phyloP scores from a whole-genome alignment of 2,329 filamentous ascomycete genomes.

The Penicillium sp. region DNA sequence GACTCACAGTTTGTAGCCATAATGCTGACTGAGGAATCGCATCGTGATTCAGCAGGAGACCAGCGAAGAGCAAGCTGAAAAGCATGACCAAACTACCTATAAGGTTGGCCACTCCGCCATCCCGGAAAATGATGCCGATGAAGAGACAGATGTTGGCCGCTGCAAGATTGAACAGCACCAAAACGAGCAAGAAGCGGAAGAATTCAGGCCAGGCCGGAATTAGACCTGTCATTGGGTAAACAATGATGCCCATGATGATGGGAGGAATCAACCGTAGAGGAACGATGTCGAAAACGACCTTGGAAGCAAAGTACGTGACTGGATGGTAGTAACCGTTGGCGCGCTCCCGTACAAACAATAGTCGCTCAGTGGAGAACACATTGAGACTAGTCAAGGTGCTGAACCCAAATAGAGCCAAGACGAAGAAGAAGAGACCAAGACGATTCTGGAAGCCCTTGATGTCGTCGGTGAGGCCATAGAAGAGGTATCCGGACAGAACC shows the following conservation, averaged over 20 bases:
- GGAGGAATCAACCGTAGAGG: slow-evolving; percentile 92
- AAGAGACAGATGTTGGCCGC: slow-evolving; percentile 92
- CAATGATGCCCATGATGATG: slow-evolving; percentile 88
- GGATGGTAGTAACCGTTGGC: slow-evolving; percentile 97
- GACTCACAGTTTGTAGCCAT: slow-evolving; percentile 77
- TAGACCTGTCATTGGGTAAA: slow-evolving; percentile 97
- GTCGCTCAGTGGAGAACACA: slow-evolving; percentile 85
- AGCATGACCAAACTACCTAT: slow-evolving; percentile 96
- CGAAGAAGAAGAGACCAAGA: slow-evolving; percentile 94
- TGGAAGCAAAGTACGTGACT: slow-evolving; percentile 88
- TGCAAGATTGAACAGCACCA: slow-evolving; percentile 93
- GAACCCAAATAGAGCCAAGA: slow-evolving; percentile 93
- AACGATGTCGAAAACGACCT: slow-evolving; percentile 97
- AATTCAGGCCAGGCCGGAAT: slow-evolving; percentile 79
- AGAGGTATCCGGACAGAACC: slow-evolving; percentile 89
- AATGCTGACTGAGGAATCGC: slow-evolving; percentile 79
- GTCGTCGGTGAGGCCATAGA: slow-evolving; percentile 93
- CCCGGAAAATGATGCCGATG: slow-evolving; percentile 92
- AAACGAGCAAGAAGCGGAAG: slow-evolving; percentile 82
- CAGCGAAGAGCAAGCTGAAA: slow-evolving; percentile 91
- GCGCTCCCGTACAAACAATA: slow-evolving; percentile 87
- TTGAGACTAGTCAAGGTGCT: slow-evolving; percentile 90
- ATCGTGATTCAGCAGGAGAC: slow-evolving; percentile 89
- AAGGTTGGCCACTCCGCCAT: slow-evolving; percentile 84
- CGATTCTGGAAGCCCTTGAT: slow-evolving; percentile 98